Evolutionary conservation across 441 rosid species (phyloP).

Genomic region (Sinapis alba): DNA sequence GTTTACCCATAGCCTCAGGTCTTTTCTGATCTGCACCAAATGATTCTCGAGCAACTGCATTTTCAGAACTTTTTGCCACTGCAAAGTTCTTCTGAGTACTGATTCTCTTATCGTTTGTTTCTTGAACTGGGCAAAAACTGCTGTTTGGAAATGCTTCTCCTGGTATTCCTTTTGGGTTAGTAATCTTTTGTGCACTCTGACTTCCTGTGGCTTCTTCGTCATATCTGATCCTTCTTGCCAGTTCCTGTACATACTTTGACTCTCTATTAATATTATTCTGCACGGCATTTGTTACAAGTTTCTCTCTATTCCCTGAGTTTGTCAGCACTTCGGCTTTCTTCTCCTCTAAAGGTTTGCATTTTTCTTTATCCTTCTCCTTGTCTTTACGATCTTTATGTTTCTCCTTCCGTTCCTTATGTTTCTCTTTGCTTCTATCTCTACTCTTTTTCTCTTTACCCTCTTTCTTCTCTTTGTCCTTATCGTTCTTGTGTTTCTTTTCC

Average conservation of each 20-base stretch:
- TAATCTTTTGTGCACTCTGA: slow-evolving; percentile 43
- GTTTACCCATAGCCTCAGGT: slow-evolving; percentile 42
- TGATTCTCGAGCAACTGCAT: slow-evolving; percentile 32
- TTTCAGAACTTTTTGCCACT: slow-evolving; percentile 40
- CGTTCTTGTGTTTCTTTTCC: slow-evolving; percentile 61
- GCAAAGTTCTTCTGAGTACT: slow-evolving; percentile 41
- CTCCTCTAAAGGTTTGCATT: slow-evolving; percentile 34
- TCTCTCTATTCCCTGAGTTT: slow-evolving; percentile 39
- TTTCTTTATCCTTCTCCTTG: slow-evolving; percentile 44
- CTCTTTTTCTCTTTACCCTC: slow-evolving; percentile 38
- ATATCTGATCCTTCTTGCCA: slow-evolving; percentile 55
- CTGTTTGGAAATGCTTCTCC: slow-evolving; percentile 17
- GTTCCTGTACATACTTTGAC: slow-evolving; percentile 50
- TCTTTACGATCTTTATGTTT: slow-evolving; percentile 42
- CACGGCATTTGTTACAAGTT: slow-evolving; percentile 36
- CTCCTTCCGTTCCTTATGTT: slow-evolving; percentile 51
- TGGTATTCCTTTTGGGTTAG: slow-evolving; percentile 21
- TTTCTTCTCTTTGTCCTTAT: slow-evolving; percentile 53
- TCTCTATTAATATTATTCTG: slow-evolving; percentile 43
- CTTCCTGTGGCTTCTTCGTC: slow-evolving; percentile 52
- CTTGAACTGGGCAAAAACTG: slow-evolving; percentile 29
- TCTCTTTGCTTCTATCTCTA: slow-evolving; percentile 53
- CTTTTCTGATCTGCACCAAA: slow-evolving; percentile 42
- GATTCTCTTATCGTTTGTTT: slow-evolving; percentile 42
- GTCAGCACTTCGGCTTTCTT: slow-evolving; percentile 37